Evolutionary conservation across 2,329 filamentous ascomycete species (phyloP).

Genomic region (Colletotrichum neosansevieriae): DNA sequence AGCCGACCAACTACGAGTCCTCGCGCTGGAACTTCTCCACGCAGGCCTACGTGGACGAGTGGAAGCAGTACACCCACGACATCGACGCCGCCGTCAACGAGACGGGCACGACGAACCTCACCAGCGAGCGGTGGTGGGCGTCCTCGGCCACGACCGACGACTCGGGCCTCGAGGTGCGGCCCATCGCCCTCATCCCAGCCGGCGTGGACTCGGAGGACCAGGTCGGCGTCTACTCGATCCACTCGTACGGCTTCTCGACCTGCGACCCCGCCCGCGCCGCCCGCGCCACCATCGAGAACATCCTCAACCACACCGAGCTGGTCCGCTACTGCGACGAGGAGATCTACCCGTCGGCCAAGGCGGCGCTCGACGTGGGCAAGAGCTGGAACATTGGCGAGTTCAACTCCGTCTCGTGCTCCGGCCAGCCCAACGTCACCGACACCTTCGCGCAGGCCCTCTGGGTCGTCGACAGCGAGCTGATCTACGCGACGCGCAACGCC

Average conservation of each 20-base stretch:
- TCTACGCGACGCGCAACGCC: conserved; percentile 54
- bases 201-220: conserved; percentile 40
- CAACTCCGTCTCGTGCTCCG: conserved; percentile 55
- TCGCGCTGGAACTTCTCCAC: conserved; percentile 39
- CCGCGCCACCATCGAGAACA: conserved; percentile 30
- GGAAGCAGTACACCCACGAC: conserved; percentile 22
- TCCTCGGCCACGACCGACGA: conserved; percentile 42
- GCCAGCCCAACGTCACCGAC: conserved; percentile 53
- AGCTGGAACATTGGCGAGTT: conserved; percentile 52
- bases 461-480: conserved; percentile 52
- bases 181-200: conserved; percentile 39
- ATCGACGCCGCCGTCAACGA: conserved; percentile 32
- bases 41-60: conserved; percentile 34
- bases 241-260: conserved; percentile 36
- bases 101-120: background rate
- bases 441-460: conserved; percentile 56
- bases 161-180: conserved; percentile 38
- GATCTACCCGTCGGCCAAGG: conserved; percentile 29
- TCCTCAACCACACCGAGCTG: conserved; percentile 38
- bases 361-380: conserved; percentile 31
- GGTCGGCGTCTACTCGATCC: conserved; percentile 40
- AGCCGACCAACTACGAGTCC: conserved; percentile 38
- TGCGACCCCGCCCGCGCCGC: conserved; percentile 24
- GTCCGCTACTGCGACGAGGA: conserved; percentile 37
- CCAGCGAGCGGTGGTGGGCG: conserved; percentile 39